Evolutionary conservation across 176 grass and related monocot genomes (phyloP).

Genomic region (Areca catechu): DNA sequence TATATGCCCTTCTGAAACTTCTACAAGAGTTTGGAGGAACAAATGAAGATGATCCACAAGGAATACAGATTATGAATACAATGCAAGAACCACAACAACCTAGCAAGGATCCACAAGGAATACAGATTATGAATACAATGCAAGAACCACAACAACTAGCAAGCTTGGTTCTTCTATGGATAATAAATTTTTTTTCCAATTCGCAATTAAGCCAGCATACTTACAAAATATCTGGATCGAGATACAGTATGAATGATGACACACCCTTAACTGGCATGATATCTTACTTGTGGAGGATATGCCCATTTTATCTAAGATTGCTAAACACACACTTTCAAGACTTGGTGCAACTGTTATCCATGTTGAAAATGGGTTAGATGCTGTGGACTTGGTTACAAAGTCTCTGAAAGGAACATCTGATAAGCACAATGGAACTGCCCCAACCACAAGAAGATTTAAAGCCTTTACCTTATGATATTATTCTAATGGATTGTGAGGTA

Average conservation of each 20-base stretch:
- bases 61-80: neutral
- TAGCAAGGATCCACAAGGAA: no score
- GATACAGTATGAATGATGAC: slow-evolving; percentile 1
- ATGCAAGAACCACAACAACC: no score
- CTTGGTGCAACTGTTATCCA: slow-evolving; percentile 50
- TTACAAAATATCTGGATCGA: no score
- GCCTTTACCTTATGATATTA: slow-evolving; percentile 27
- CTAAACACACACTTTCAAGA: slow-evolving; percentile 23
- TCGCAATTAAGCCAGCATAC: no score
- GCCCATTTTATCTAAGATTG: slow-evolving; percentile 25
- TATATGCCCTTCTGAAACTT: slow-evolving; percentile 25
- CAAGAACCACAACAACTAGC: no score
- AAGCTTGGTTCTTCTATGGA: no score
- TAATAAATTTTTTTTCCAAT: no score
- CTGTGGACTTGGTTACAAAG: slow-evolving; percentile 36
- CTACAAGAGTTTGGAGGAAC: slow-evolving; percentile 21
- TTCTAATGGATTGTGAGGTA: slow-evolving; percentile 87
- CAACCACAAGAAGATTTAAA: slow-evolving; percentile 7
- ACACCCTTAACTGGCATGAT: slow-evolving; percentile 43
- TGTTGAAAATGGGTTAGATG: slow-evolving; percentile 38
- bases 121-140: no score
- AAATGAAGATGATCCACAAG: neutral
- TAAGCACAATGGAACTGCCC: neutral
- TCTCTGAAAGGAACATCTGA: slow-evolving; percentile 23
- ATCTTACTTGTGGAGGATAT: slow-evolving; percentile 56